A percentile compares a stretch with the other conserved stretches of the same genome.
Evolutionary conservation across 2,329 filamentous ascomycete genomes (phyloP).

Genomic region (Tolypocladium tundrense): DNA sequence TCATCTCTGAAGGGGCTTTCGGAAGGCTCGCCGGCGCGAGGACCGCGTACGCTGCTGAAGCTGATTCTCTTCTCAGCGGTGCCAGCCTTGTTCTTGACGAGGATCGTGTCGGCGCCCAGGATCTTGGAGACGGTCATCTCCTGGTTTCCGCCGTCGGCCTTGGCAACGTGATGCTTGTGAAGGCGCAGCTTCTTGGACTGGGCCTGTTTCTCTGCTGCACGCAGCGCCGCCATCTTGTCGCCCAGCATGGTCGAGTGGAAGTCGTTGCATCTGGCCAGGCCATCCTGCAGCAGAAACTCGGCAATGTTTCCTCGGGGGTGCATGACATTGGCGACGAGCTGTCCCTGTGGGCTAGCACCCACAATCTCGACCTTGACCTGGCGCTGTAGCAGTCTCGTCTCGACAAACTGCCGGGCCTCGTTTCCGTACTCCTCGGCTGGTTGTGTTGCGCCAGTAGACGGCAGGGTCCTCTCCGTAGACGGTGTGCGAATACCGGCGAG

Average conservation of each 20-base stretch:
- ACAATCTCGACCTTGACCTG: constrained; percentile 74
- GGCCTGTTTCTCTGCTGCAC: constrained; percentile 78
- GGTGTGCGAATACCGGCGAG: constrained; percentile 84
- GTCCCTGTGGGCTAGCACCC: constrained; percentile 79
- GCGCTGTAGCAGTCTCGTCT: constrained; percentile 75
- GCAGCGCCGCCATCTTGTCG: constrained; percentile 72
- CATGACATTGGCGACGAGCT: constrained; percentile 77
- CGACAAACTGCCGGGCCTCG: constrained; percentile 80
- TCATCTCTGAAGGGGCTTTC: constrained; percentile 85
- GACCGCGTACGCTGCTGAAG: constrained; percentile 85
- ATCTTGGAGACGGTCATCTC: constrained; percentile 82
- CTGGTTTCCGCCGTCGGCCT: constrained; percentile 52
- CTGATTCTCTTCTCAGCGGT: constrained; percentile 77
- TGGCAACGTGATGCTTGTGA: constrained; percentile 72
- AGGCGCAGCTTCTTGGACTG: constrained; percentile 67
- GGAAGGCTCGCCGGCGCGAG: constrained; percentile 76
- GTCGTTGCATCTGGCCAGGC: constrained; percentile 86
- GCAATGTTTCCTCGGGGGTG: constrained; percentile 91
- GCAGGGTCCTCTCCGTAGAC: constrained; percentile 74
- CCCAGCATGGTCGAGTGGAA: constrained; percentile 92
- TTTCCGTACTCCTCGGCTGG: constrained; percentile 83
- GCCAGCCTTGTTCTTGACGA: constrained; percentile 75
- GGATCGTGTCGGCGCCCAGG: constrained; percentile 79
- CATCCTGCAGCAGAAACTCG: constrained; percentile 79
- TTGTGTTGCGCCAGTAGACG: constrained; percentile 68